These are phyloP conservation scores for Solanum infundibuliforme DNA, from an alignment of 257 asterid species.

Conservation along the genomic window DNA sequence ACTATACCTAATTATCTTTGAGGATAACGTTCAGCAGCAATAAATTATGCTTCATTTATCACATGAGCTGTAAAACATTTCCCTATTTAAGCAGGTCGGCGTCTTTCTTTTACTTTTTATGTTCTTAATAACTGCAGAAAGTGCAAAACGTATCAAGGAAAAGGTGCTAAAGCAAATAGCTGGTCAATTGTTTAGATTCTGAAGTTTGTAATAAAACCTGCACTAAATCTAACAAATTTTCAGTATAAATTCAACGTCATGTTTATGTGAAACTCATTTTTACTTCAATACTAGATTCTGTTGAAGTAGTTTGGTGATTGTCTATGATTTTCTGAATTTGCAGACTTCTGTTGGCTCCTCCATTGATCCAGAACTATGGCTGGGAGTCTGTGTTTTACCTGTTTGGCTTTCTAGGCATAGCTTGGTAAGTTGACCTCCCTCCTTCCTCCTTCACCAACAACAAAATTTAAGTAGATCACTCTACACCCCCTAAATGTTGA, in stretches of 20 bases:
- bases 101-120: neutral
- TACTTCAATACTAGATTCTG: neutral
- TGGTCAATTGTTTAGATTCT: neutral
- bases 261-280: neutral
- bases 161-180: neutral
- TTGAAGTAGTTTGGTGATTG: neutral
- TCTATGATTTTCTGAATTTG: conserved; percentile 14
- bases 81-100: neutral
- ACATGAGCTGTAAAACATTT: neutral
- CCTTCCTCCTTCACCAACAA: neutral
- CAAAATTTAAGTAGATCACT: neutral
- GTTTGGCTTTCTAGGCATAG: conserved; percentile 75
- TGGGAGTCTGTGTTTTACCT: conserved; percentile 92
- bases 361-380: conserved; percentile 64
- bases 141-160: neutral
- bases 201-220: neutral
- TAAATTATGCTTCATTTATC: neutral
- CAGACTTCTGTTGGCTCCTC: conserved; percentile 97
- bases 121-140: neutral
- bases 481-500: neutral
- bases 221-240: neutral
- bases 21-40: neutral
- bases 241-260: neutral
- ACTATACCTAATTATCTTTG: neutral
- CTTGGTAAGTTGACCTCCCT: conserved; percentile 57